Evolutionary conservation across 257 asterid species (phyloP).

Genomic region (Salvia splendens): DNA sequence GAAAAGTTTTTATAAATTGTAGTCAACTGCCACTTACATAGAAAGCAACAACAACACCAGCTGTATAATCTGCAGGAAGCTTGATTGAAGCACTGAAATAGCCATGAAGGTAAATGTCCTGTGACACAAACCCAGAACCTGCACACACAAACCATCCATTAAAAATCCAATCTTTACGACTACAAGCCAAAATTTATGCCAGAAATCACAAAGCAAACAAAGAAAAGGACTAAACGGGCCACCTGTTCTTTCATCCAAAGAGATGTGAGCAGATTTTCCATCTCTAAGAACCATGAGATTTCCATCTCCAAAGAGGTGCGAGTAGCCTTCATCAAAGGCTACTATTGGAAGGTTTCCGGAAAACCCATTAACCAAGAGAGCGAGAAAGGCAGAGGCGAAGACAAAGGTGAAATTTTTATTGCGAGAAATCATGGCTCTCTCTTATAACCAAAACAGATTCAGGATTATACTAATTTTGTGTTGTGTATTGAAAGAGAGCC

Average conservation of each 20-base stretch:
- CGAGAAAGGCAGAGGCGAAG: conserved; percentile 38
- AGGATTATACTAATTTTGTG: conserved; percentile 17
- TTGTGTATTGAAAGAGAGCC: conserved; percentile 29
- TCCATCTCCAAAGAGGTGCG: conserved; percentile 78
- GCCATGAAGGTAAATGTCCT: conserved; percentile 83
- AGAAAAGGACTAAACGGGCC: neutral
- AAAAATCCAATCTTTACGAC: conserved; percentile 32
- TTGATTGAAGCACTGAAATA: conserved; percentile 84
- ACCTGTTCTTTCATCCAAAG: conserved; percentile 88
- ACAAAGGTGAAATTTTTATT: conserved; percentile 27
- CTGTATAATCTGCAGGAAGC: conserved; percentile 89
- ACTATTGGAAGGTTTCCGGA: conserved; percentile 65
- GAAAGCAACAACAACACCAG: conserved; percentile 96
- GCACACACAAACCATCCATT: conserved; percentile 19
- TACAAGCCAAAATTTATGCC: conserved; percentile 5
- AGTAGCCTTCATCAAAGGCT: conserved; percentile 86
- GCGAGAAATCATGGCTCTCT: conserved; percentile 40
- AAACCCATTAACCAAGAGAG: conserved; percentile 50
- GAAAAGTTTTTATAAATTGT: neutral
- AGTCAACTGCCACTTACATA: conserved; percentile 58
- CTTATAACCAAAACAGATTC: neutral
- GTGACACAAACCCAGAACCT: conserved; percentile 95
- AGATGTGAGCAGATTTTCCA: conserved; percentile 70
- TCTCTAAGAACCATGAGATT: conserved; percentile 74
- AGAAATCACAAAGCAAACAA: neutral